phyloP scores from a whole-genome alignment of 2,329 filamentous ascomycete genomes.

The Neonectria faginata region DNA sequence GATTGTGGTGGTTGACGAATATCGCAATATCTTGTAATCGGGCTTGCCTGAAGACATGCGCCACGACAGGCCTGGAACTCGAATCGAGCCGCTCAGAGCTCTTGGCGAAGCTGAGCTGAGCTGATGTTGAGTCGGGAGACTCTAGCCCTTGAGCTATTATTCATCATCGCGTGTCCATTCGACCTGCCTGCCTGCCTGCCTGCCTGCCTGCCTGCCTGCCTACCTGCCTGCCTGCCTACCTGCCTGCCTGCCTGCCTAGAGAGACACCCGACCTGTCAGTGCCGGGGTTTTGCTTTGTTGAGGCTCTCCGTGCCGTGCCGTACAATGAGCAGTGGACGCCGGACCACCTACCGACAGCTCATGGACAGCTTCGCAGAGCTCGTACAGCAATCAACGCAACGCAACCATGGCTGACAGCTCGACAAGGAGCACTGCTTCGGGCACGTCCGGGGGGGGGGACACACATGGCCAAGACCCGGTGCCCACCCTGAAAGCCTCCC shows the following conservation, averaged over 20 bases:
- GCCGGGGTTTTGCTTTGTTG: background rate
- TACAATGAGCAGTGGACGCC: slow-evolving; percentile 2
- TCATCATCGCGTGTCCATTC: slow-evolving; percentile 16
- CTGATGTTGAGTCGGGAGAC: slow-evolving; percentile 17
- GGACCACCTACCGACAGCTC: background rate
- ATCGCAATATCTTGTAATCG: slow-evolving; percentile 36
- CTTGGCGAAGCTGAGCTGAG: slow-evolving; percentile 16
- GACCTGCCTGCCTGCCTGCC: too few relatives aligned
- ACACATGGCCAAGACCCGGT: background rate
- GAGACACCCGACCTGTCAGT: background rate
- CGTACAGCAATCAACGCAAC: slow-evolving; percentile 1
- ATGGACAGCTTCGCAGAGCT: slow-evolving; percentile 1
- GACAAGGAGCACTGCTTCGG: slow-evolving; percentile 15
- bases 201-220: too few relatives aligned
- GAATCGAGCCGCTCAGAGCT: slow-evolving; percentile 10
- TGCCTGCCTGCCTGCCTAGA: too few relatives aligned
- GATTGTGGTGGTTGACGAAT: slow-evolving; percentile 17
- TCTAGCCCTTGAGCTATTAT: slow-evolving; percentile 18
- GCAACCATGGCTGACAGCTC: background rate
- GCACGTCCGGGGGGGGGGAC: slow-evolving; percentile 16
- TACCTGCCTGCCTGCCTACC: too few relatives aligned
- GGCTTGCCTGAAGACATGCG: slow-evolving; percentile 27
- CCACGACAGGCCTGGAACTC: slow-evolving; percentile 14
- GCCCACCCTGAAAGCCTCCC: background rate
- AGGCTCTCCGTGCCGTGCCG: slow-evolving; percentile 9